Evolutionary conservation across 2,329 filamentous ascomycete species (phyloP).

Genomic region (Sclerotinia borealis): DNA sequence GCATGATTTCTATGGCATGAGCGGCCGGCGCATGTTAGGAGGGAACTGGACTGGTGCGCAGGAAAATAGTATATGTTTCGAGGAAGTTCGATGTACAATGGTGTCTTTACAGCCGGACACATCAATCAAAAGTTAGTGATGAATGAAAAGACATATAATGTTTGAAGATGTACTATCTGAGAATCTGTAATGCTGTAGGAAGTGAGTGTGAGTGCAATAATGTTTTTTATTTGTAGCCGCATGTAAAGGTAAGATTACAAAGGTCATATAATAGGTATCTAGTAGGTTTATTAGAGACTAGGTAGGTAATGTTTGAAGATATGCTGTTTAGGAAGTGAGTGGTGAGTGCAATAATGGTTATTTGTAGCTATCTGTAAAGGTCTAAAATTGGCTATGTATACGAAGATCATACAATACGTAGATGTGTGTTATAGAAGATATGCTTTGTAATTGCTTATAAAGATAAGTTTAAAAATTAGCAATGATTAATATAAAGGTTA

Average conservation of each 20-base stretch:
- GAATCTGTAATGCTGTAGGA: background rate
- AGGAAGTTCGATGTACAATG: conserved; percentile 8
- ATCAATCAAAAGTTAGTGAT: background rate
- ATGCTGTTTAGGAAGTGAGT: too few species aligned
- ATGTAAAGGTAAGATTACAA: too few species aligned
- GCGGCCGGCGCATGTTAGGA: background rate
- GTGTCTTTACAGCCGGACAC: background rate
- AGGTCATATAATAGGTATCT: background rate
- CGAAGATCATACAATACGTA: background rate
- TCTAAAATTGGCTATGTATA: too few species aligned
- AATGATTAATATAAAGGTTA: too few species aligned
- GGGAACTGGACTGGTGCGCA: background rate
- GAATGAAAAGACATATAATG: background rate
- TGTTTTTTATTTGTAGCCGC: background rate
- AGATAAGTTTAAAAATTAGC: too few species aligned
- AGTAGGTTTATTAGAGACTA: too few species aligned
- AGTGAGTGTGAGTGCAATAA: too few species aligned
- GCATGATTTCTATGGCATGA: conserved; percentile 9
- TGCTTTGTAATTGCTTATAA: too few species aligned
- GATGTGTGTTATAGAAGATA: too few species aligned
- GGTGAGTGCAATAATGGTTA: too few species aligned
- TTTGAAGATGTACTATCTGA: background rate
- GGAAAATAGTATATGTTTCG: background rate
- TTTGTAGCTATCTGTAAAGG: background rate
- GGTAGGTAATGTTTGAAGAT: too few species aligned